Evolutionary conservation across 2,329 filamentous ascomycete genomes (phyloP), one percentile per base, ranked within the genome.

Genomic region (Hymenoscyphus repandus): DNA sequence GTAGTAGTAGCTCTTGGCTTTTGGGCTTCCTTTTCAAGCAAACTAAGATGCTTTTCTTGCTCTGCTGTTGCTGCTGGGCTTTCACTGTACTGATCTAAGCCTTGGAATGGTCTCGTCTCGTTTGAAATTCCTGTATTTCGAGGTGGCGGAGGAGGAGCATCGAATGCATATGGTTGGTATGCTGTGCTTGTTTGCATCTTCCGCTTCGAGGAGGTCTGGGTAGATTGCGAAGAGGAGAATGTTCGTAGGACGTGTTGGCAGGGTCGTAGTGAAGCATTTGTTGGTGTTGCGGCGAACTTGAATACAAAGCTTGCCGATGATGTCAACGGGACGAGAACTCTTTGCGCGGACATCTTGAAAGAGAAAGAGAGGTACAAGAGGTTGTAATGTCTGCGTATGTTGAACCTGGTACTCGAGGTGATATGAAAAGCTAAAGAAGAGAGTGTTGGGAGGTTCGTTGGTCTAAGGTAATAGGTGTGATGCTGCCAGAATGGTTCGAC

Each of bases 51-150:
- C 7, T 12, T 2, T 81, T 82, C 34, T 80, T 72, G 64, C 82
- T 85, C 65, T 90, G 86, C 1, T 83, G 80, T 65, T 88, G 83
- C 41, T 69, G 68, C 66, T 90, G 86, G 27, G 75, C 70, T 18
- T 83, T 59, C 52, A 75, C 62, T 15, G 58, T 60, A 60, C 51
- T 69, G 67, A 40, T 65, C 62, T 11, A 66, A 55, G 38, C 67
- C 62, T 56, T 70, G 73, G 32, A 74, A 70, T n/a, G 73, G 68
- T 45, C 70, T 69, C n/a, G 70, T 71, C 43, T 74, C 73, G 58
- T 75, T 72, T 45, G 78, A 76, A 30, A 77, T 68, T n/a, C 75
- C 75, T 32, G 72, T 67, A 65, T 79, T 84, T 58, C 79, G 75
- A 51, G 69, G 68, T 50, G 74, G 73, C 11, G 79, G 78, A 58